These are phyloP conservation scores for Erodium trifolium DNA, from an alignment of 441 rosid species.

Conservation along the genomic window DNA sequence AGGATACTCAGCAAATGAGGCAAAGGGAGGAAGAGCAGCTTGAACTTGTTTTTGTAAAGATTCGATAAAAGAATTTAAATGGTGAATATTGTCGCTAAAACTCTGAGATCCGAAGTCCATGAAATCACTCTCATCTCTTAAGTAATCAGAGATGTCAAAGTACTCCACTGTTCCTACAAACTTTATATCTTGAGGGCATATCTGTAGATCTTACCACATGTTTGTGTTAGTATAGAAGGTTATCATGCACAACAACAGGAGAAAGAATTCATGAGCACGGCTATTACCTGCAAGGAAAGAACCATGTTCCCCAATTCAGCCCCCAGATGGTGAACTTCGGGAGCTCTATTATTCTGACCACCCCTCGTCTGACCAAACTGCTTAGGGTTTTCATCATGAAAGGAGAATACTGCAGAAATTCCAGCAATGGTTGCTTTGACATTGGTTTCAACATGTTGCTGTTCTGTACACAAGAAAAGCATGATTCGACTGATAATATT, in stretches of 20 bases:
- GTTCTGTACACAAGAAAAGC: constrained; percentile 43
- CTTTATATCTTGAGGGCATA: constrained; percentile 58
- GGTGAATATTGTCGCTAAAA: constrained; percentile 20
- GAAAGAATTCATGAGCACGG: constrained; percentile 21
- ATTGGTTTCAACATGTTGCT: constrained; percentile 76
- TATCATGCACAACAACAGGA: constrained; percentile 9
- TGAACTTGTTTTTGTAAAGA: constrained; percentile 60
- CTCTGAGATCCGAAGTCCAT: constrained; percentile 21
- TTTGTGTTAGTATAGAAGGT: constrained; percentile 27
- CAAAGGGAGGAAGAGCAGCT: constrained; percentile 54
- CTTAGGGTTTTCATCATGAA: constrained; percentile 52
- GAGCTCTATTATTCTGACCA: constrained; percentile 28
- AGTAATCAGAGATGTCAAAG: constrained; percentile 61
- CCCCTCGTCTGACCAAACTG: constrained; percentile 20
- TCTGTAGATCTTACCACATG: constrained; percentile 55
- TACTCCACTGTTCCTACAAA: constrained; percentile 58
- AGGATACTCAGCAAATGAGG: constrained; percentile 29
- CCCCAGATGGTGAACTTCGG: constrained; percentile 51
- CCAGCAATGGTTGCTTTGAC: constrained; percentile 60
- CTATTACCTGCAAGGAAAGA: constrained; percentile 68
- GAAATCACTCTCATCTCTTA: constrained; percentile 25
- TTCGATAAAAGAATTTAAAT: constrained; percentile 32
- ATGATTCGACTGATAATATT: background rate
- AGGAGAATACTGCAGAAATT: constrained; percentile 53
- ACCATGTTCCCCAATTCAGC: constrained; percentile 54